Evolutionary conservation across 2,329 filamentous ascomycete genomes (phyloP).

Genomic region (Diplocarpon mali): DNA sequence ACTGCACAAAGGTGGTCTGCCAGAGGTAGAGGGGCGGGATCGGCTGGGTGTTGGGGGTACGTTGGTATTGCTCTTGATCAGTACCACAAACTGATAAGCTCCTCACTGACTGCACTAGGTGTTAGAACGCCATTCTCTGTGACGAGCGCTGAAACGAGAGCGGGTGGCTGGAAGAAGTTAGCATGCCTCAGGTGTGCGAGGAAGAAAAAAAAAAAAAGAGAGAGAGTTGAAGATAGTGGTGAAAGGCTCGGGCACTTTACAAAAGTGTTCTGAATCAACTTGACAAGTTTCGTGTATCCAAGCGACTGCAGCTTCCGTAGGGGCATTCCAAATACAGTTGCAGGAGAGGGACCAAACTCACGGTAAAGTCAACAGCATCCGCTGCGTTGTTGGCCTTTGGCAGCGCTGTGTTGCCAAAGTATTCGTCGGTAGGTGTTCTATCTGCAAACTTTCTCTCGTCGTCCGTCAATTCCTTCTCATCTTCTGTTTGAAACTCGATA

Average conservation of each 20-base stretch:
- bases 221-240: background rate
- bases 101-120: conserved; percentile 58
- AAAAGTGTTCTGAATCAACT: too few species aligned
- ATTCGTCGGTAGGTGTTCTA: conserved; percentile 17
- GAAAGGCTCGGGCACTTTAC: too few species aligned
- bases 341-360: conserved; percentile 27
- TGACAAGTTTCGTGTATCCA: too few species aligned
- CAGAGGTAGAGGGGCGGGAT: too few species aligned
- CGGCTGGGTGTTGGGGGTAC: too few species aligned
- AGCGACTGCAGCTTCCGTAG: too few species aligned
- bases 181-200: conserved; percentile 3
- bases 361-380: conserved; percentile 60
- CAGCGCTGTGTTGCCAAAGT: conserved; percentile 17
- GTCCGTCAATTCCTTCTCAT: conserved; percentile 34
- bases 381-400: conserved; percentile 26
- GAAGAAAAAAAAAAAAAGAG: background rate
- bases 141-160: conserved; percentile 60
- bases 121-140: conserved; percentile 65
- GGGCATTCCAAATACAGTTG: too few species aligned
- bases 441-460: conserved; percentile 17
- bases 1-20: too few species aligned
- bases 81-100: conserved; percentile 40
- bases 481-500: conserved; percentile 57
- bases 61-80: background rate
- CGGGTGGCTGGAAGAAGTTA: conserved; percentile 44